Conservation (phyloP, 1,139 yeast species). For the Zygoascus meyerae region DNA sequence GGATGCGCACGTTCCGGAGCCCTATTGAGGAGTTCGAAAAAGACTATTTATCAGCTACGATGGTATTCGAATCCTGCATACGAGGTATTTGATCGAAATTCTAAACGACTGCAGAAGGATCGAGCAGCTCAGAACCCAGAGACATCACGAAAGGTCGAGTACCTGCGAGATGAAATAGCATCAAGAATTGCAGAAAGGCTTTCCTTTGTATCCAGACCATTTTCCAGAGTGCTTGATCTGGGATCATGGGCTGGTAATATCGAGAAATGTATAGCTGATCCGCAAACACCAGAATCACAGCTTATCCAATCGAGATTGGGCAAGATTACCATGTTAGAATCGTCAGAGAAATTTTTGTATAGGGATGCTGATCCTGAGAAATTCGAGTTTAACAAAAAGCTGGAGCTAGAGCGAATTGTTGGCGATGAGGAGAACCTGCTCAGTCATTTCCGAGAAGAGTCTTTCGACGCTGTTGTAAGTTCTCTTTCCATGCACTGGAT, state of each 20-base stretch:
- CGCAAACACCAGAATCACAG: conserved; percentile 42
- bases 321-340: conserved; percentile 62
- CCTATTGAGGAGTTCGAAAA: neutral
- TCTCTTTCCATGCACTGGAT: conserved; percentile 80
- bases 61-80: conserved; percentile 20
- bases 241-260: conserved; percentile 71
- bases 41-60: neutral
- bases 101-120: conserved; percentile 56
- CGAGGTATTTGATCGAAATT: conserved; percentile 61
- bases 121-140: conserved; percentile 43
- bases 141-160: conserved; percentile 59
- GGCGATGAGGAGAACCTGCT: conserved; percentile 57
- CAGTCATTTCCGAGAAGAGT: conserved; percentile 26
- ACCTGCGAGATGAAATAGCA: conserved; percentile 70
- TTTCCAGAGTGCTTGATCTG: conserved; percentile 57
- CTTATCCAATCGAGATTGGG: conserved; percentile 49
- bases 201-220: conserved; percentile 63
- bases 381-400: conserved; percentile 37
- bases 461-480: conserved; percentile 68
- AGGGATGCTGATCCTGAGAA: conserved; percentile 41
- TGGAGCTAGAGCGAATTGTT: conserved; percentile 45
- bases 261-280: conserved; percentile 35
- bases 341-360: conserved; percentile 48
- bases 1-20: neutral
- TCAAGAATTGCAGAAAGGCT: conserved; percentile 66